phyloP scores from a whole-genome alignment of 148 eudicot genomes.

The Rhododendron simsii region DNA sequence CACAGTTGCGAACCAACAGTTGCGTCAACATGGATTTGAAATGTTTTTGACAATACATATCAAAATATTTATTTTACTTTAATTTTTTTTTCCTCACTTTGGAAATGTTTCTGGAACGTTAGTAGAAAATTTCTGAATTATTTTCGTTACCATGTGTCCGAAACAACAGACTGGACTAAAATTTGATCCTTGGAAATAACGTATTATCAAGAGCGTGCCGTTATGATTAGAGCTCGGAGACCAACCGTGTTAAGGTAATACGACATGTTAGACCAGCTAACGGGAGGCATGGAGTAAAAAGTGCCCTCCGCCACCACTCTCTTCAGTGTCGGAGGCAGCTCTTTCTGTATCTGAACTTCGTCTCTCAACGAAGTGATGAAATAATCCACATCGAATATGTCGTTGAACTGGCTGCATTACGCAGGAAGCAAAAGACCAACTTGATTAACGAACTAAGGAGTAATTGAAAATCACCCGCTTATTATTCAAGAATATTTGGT shows the following conservation, averaged over 20 bases:
- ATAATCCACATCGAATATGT: slow-evolving; percentile 90
- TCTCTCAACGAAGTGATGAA: slow-evolving; percentile 82
- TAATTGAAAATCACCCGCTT: background rate
- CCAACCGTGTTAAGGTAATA: slow-evolving; percentile 77
- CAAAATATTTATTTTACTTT: background rate
- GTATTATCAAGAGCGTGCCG: background rate
- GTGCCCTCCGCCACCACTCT: slow-evolving; percentile 60
- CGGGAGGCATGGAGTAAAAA: slow-evolving; percentile 68
- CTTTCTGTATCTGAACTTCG: slow-evolving; percentile 76
- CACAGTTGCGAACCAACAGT: background rate
- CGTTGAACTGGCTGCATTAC: slow-evolving; percentile 72
- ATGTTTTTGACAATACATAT: background rate
- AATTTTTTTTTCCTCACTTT: background rate
- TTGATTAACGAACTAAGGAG: background rate
- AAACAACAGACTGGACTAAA: too few relatives aligned
- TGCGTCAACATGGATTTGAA: background rate
- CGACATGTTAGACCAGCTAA: slow-evolving; percentile 93
- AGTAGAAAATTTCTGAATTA: background rate
- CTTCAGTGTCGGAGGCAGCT: slow-evolving; percentile 77
- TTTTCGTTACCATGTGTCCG: background rate
- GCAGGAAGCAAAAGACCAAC: background rate
- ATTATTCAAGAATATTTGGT: background rate
- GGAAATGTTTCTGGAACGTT: background rate
- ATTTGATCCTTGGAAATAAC: background rate
- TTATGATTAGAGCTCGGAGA: background rate